phyloP scores from a whole-genome alignment of 2,329 filamentous ascomycete species.

The Colletotrichum scovillei region DNA sequence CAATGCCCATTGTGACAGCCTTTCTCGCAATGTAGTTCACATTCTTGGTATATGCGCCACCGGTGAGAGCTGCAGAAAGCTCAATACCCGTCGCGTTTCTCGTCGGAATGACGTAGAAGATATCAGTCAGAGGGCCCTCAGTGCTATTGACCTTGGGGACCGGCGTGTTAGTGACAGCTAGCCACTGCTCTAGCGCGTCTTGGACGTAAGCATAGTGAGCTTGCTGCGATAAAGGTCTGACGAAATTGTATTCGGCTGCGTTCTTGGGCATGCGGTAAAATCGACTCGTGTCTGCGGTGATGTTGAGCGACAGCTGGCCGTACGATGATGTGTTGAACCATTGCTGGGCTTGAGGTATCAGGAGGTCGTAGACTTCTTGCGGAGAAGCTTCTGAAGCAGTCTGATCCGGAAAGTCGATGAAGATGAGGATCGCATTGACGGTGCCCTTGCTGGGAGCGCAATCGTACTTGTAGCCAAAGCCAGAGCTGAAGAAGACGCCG shows the following conservation, averaged over 20 bases:
- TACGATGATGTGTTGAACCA: constrained; percentile 34
- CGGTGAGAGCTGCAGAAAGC: constrained; percentile 42
- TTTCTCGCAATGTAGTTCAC: constrained; percentile 43
- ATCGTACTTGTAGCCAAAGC: constrained; percentile 42
- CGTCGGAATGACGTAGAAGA: constrained; percentile 46
- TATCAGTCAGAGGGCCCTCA: constrained; percentile 36
- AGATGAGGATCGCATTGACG: constrained; percentile 48
- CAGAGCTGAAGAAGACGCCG: constrained; percentile 42
- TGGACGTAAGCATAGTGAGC: constrained; percentile 43
- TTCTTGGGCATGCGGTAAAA: constrained; percentile 43
- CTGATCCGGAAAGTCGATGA: constrained; percentile 48
- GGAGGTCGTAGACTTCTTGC: constrained; percentile 2
- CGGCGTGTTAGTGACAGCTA: constrained; percentile 25
- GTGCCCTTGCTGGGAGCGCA: constrained; percentile 47
- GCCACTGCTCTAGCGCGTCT: constrained; percentile 43
- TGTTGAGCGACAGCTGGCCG: constrained; percentile 37
- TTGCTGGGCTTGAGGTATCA: not conserved
- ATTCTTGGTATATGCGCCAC: constrained; percentile 39
- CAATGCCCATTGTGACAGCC: constrained; percentile 46
- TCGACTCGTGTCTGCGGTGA: constrained; percentile 38
- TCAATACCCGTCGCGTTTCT: constrained; percentile 40
- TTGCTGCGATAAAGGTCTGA: constrained; percentile 41
- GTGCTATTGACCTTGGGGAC: constrained; percentile 23
- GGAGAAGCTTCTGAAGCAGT: constrained; percentile 31
- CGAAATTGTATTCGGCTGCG: constrained; percentile 40